A percentile compares a stretch with the other conserved stretches of the same genome.
Conservation (phyloP, 441 rosid species). For the Aleurites moluccanus region DNA sequence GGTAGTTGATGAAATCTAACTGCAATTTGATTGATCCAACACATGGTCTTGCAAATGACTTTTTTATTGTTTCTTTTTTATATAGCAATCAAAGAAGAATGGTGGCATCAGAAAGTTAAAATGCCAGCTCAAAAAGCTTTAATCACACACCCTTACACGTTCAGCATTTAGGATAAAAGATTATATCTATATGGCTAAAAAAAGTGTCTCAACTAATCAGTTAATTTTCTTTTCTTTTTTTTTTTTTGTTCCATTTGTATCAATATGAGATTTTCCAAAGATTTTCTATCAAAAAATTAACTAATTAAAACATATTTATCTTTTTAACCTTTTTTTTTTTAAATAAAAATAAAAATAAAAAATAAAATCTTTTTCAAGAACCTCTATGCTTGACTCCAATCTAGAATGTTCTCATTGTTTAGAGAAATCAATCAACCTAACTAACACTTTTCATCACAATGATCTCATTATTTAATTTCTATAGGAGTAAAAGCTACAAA, state of each 20-base stretch:
- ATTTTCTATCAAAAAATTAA: not conserved
- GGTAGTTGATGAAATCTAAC: slow-evolving; percentile 18
- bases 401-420: not conserved
- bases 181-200: not conserved
- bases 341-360: too few species aligned
- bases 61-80: not conserved
- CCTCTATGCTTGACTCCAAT: not conserved
- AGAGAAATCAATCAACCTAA: not conserved
- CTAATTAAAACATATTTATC: not conserved
- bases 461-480: not conserved
- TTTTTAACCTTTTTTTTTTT: not conserved
- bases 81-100: not conserved
- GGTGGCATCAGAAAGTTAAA: slow-evolving; percentile 41
- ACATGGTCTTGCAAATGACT: not conserved
- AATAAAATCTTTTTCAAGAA: not conserved
- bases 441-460: not conserved
- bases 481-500: not conserved
- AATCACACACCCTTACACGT: slow-evolving; percentile 24
- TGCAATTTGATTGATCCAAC: slow-evolving; percentile 15
- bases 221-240: slow-evolving; percentile 5
- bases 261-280: slow-evolving; percentile 1
- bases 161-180: not conserved
- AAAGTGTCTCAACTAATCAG: slow-evolving; percentile 20
- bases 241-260: slow-evolving; percentile 5
- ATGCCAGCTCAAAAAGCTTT: slow-evolving; percentile 39